phyloP scores from a whole-genome alignment of 805 yeast genomes.

The Blastobotrys mokoenaii region DNA sequence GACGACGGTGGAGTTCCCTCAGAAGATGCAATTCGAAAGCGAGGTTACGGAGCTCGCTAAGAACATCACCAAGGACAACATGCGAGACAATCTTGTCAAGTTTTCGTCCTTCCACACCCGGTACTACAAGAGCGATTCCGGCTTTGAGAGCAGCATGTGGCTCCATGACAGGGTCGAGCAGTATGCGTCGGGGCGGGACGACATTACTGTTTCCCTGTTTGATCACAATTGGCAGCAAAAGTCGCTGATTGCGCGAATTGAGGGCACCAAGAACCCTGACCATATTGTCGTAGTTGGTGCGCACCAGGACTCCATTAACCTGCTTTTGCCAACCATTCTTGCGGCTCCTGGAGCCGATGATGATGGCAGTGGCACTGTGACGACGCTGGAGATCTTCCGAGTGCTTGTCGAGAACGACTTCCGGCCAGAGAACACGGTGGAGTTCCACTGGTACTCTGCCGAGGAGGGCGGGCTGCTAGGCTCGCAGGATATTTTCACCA shows the following conservation, averaged over 20 bases:
- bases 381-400: constrained; percentile 68
- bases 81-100: constrained; percentile 47
- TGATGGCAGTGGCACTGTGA: constrained; percentile 81
- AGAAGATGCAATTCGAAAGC: constrained; percentile 28
- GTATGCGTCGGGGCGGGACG: constrained; percentile 27
- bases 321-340: constrained; percentile 56
- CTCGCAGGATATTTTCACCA: constrained; percentile 64
- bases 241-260: constrained; percentile 58
- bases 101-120: constrained; percentile 69
- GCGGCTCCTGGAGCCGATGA: constrained; percentile 95
- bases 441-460: constrained; percentile 92
- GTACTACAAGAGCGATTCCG: constrained; percentile 66
- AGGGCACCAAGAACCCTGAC: constrained; percentile 31
- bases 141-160: constrained; percentile 67
- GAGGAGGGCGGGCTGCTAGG: constrained; percentile 92
- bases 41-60: constrained; percentile 35
- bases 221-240: constrained; percentile 74
- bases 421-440: constrained; percentile 63
- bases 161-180: constrained; percentile 39
- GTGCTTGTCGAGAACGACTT: constrained; percentile 40
- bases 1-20: constrained; percentile 44
- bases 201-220: constrained; percentile 40
- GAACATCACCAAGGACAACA: constrained; percentile 38
- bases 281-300: constrained; percentile 71
- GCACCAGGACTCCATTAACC: constrained; percentile 79